Base-by-base conservation (phyloP, 768 basidiomycete genomes). In the Pholiota conissans region DNA sequence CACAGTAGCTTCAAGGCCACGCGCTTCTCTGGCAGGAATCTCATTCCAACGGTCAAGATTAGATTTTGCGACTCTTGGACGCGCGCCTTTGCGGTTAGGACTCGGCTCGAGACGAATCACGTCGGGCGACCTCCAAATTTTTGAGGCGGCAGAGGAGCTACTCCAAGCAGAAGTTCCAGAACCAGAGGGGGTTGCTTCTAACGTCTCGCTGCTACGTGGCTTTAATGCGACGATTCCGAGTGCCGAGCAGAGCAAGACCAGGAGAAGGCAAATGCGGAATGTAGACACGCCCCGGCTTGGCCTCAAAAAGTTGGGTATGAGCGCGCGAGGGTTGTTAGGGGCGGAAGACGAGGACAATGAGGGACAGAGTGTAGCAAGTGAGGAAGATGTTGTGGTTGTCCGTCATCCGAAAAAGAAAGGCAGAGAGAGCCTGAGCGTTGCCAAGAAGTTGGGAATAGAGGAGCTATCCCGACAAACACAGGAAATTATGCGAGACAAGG, bases 161-260 rank as follows among this genome's bases (percentile, higher is more conserved):
- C 82, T 94, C 34, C 74, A 78, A 14, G 79, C 78, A 4, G 85
- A 89, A 29, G 82, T 94, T 1, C 91, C 91, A 2, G 90, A 92
- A 63, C 82, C 83, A 14, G 83, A 84, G 13, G 88, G 85, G 35
- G 78, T 88, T 28, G 87, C 88, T 4, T 79, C 82, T 14, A 83
- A 85, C 65, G 86, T 95, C 50, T 92, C 91, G 65, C 78, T 98
- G 30, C 75, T 97, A 39, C 85, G 89, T 45, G 96, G 96, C 0
- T 98, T 98, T 73, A 90, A 92, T 66, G 96, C 96, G 16, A 98
- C 96, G 2, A 90, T 97, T 40, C 96, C 96, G 11, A 91, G 90
- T 67, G 84, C 95, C 35, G 90, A 93, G 63, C 82, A 86, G 67
- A 81, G 91, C 53, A 87, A 90, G 60, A 78, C 84, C 13, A 78